Conservation (phyloP, 192 early-diverging fungal species). For the Haplosporangium gracile region DNA sequence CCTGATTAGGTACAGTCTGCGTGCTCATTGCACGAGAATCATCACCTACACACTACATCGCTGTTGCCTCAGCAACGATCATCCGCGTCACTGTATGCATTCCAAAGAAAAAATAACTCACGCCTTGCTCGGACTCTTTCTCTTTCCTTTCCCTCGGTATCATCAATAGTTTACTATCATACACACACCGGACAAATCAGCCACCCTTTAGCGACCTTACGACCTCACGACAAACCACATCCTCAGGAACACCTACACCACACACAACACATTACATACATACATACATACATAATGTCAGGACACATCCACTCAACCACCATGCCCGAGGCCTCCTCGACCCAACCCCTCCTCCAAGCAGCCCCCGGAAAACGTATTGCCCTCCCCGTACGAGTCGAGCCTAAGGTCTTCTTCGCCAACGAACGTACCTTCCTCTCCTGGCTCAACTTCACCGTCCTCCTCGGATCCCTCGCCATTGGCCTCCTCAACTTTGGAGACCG, state of each 20-base stretch:
- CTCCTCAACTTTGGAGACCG: slow-evolving; percentile 87
- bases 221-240: neutral
- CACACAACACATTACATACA: neutral
- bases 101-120: neutral
- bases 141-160: slow-evolving; percentile 1
- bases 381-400: slow-evolving; percentile 84
- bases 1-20: neutral
- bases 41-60: neutral
- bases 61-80: neutral
- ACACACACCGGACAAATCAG: neutral
- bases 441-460: slow-evolving; percentile 85
- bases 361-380: slow-evolving; percentile 75
- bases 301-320: slow-evolving; percentile 51
- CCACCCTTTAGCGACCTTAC: neutral
- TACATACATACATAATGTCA: slow-evolving; percentile 16
- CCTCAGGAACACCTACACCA: neutral
- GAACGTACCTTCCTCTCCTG: slow-evolving; percentile 94
- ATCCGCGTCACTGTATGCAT: neutral
- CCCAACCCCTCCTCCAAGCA: slow-evolving; percentile 52
- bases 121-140: neutral
- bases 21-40: neutral
- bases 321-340: slow-evolving; percentile 39
- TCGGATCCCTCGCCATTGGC: slow-evolving; percentile 81
- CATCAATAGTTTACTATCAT: neutral
- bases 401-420: slow-evolving; percentile 96